Evolutionary conservation across 2,329 filamentous ascomycete species (phyloP), one percentile per base, ranked within the genome.

Genomic region (Lasiodiplodia citricola): DNA sequence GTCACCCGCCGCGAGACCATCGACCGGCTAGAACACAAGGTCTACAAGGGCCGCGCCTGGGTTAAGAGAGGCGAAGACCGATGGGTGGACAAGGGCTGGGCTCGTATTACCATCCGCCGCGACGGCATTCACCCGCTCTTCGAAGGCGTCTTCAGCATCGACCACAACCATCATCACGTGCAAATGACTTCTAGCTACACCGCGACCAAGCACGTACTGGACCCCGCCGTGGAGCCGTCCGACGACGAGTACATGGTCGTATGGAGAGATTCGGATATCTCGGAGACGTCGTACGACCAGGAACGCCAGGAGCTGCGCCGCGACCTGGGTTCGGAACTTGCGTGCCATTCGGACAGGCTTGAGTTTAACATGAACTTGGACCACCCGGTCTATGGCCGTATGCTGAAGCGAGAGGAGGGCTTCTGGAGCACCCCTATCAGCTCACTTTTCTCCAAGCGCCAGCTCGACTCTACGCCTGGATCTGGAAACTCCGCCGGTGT

Each of bases 201-300:
- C 76, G 85, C 88, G 72, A 94, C 92, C 56, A 91, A 88, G 75
- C 88, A 93, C 70, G 78, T 82, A 25, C 82, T 90, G 55, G 96
- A 99, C 77, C 92, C 94, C 2, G 83, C 86, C 31, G 78, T 92
- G 8, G 81, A 86, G 38, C 77, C 84, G 37, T 80, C 83, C 56
- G 84, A 83, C 4, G 87, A 90, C 38, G 92, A 97, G 70, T 91
- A 88, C 76, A 96, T 99, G 94, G 86, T 97, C 44, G 87, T 97
- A 1, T 98, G 93, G 86, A 88, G 94, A 72, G 94, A 98, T 77
- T 97, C 94, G 35, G 96, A 99, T 78, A 88, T 97, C 75, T 73
- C 74, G 52, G 74, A 78, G 21, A 74, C 77, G 25, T n/a, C 35
- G 13, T 55, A 51, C 69, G 76, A 74, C 70, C 75, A 75, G n/a